Evolutionary conservation across 2,329 filamentous ascomycete genomes (phyloP).

Genomic region (Ceratocystis colombiana): DNA sequence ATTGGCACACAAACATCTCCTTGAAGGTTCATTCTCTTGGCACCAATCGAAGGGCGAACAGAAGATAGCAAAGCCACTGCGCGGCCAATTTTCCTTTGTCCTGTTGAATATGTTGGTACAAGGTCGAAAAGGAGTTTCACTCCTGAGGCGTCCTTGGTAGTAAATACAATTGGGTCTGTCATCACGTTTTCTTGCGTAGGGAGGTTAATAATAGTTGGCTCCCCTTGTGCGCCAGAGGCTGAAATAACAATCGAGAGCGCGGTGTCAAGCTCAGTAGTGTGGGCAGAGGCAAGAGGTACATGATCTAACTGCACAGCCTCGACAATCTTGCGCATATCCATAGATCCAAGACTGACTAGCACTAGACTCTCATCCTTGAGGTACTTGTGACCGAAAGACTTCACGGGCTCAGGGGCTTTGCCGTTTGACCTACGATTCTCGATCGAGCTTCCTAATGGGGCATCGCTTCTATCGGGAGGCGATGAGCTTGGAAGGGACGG

Average conservation of each 20-base stretch:
- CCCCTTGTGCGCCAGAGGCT: conserved; percentile 72
- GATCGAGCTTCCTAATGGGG: conserved; percentile 48
- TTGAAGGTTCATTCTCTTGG: conserved; percentile 81
- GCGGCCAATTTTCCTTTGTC: conserved; percentile 71
- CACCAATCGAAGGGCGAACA: conserved; percentile 71
- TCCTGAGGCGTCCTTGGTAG: conserved; percentile 62
- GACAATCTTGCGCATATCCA: conserved; percentile 78
- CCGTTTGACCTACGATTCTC: conserved; percentile 49
- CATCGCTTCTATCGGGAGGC: conserved; percentile 10
- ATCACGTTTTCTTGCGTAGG: conserved; percentile 89
- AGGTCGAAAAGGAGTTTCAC: conserved; percentile 92
- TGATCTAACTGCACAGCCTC: conserved; percentile 78
- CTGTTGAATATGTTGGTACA: conserved; percentile 86
- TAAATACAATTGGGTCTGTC: conserved; percentile 88
- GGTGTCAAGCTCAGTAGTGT: conserved; percentile 87
- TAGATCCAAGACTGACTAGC: conserved; percentile 83
- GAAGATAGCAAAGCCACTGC: conserved; percentile 80
- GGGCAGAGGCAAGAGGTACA: conserved; percentile 77
- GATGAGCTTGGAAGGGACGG: conserved; percentile 20
- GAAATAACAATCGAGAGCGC: conserved; percentile 85
- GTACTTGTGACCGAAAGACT: conserved; percentile 93
- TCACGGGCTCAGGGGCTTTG: conserved; percentile 64
- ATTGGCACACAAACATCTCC: conserved; percentile 90
- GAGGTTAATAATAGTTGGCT: conserved; percentile 80
- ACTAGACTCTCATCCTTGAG: conserved; percentile 81